Percentiles rank a stretch among this genome's conserved stretches.
These are phyloP conservation scores for Penicillium chermesinum DNA, from an alignment of 495 filamentous ascomycete genomes.

Conservation along the genomic window DNA sequence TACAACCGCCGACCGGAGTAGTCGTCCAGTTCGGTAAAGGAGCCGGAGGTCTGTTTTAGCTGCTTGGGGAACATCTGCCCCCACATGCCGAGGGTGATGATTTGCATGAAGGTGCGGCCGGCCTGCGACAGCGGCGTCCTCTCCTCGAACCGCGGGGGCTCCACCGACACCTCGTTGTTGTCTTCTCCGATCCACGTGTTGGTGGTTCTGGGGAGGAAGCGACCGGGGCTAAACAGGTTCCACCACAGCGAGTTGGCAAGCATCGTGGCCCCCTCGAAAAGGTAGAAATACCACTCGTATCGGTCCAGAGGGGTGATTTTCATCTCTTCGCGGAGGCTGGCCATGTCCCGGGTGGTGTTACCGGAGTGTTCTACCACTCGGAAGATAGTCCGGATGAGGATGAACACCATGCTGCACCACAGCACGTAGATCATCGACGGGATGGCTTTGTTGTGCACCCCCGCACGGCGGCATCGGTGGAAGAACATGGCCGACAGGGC, in stretches of 20 bases:
- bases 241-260: constrained; percentile 47
- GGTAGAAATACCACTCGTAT: constrained; percentile 61
- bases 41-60: background rate
- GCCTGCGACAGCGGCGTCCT: constrained; percentile 31
- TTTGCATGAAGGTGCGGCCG: background rate
- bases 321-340: constrained; percentile 12
- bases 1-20: background rate
- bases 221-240: constrained; percentile 50
- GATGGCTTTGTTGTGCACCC: constrained; percentile 42
- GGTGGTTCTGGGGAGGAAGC: constrained; percentile 48
- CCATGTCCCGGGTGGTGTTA: constrained; percentile 18
- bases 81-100: constrained; percentile 5
- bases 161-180: constrained; percentile 48
- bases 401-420: constrained; percentile 50
- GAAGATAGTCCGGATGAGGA: constrained; percentile 53
- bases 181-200: constrained; percentile 52
- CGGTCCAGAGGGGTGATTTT: constrained; percentile 43
- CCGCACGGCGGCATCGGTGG: constrained; percentile 40
- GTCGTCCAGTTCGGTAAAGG: background rate
- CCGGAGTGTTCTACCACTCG: constrained; percentile 54
- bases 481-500: constrained; percentile 52
- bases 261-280: constrained; percentile 60
- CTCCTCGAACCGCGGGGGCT: constrained; percentile 24
- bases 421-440: constrained; percentile 47
- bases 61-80: background rate